Base-by-base conservation (phyloP, 148 eudicot species). In the Heliamphora exappendiculata region DNA sequence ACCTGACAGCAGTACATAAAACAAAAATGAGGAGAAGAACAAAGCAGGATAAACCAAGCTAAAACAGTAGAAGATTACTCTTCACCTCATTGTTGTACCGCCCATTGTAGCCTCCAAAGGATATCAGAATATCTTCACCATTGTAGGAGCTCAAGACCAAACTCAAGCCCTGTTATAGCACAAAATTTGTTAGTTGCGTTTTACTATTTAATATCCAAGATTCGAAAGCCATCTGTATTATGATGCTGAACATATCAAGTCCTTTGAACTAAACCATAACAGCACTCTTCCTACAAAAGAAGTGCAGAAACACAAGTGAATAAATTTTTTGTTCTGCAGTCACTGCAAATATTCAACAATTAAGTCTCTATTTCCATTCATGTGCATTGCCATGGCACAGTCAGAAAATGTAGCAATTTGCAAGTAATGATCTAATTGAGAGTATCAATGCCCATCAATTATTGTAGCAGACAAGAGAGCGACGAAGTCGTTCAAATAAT, bases 61-160 rank as follows among this genome's bases (percentile, higher is more conserved):
- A 34, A 17, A 67, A 49, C 45, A 60, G 28, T 65, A 67, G 63
- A 62, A 71, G 49, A 16, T 36, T n/a, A 65, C 44, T 64, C 31
- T 70, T 72, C 24, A 96, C 99, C 95, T 96, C 97, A 78, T 93
- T 96, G 86, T 84, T 96, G 91, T 93, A 96, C 60, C 89, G 93
- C 49, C 99, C 99, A 77, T 93, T 96, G 78, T 96, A 96, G 59
- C 99, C 99, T 80, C 99, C 99, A 81, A 96, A 96, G 63, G 97
- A 82, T 70, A 96, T 82, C 39, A 96, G 85, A 59, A 88, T 69
- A 71, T 91, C 98, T 80, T 96, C 95, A 75, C 98, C 97, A 34
- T 78, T 84, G 76, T 77, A 86, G 45, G 99, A 87, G 80, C 98
- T 88, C 76, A 93, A 84, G 29, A 87, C 99, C 91, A 96, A 83